Percentiles rank a stretch among this genome's conserved stretches.
Conservation (phyloP, 169 alveolate genomes). For the Theileria luwenshuni region DNA sequence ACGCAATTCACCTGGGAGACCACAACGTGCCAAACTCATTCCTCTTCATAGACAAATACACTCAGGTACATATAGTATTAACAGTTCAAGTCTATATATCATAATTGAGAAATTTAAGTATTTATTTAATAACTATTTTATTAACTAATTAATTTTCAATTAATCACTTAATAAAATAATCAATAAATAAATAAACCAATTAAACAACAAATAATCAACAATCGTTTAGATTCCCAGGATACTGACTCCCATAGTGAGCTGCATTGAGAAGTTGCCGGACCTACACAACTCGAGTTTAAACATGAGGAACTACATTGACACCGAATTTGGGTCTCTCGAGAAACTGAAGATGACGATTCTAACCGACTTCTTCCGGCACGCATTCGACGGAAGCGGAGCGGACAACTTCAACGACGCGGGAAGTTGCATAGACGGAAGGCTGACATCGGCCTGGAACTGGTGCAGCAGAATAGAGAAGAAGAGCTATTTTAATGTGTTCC, state of each 20-base stretch:
- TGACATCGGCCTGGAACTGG: conserved; percentile 94
- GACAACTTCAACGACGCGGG: conserved; percentile 94
- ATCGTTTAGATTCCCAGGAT: conserved; percentile 89
- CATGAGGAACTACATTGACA: conserved; percentile 78
- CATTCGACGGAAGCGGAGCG: conserved; percentile 93
- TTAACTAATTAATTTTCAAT: no score
- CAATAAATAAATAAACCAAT: no score
- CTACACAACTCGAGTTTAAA: conserved; percentile 77
- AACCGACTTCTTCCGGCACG: conserved; percentile 91
- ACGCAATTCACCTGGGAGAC: conserved; percentile 90
- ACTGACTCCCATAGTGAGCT: conserved; percentile 85
- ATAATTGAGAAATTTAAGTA: no score
- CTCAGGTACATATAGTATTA: conserved; percentile 77
- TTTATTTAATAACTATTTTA: no score
- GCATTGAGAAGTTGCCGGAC: conserved; percentile 86
- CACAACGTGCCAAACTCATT: conserved; percentile 92
- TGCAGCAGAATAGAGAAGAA: conserved; percentile 89
- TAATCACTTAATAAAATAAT: no score
- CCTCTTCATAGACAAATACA: conserved; percentile 90
- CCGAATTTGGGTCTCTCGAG: conserved; percentile 84
- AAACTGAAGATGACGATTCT: conserved; percentile 81
- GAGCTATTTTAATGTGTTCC: conserved; percentile 87
- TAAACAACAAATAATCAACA: no score
- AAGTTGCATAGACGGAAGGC: conserved; percentile 92
- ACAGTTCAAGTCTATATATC: no score